A percentile compares a stretch with the other conserved stretches of the same genome.
phyloP scores from a whole-genome alignment of 441 rosid genomes.

The Isatis lusitanica region DNA sequence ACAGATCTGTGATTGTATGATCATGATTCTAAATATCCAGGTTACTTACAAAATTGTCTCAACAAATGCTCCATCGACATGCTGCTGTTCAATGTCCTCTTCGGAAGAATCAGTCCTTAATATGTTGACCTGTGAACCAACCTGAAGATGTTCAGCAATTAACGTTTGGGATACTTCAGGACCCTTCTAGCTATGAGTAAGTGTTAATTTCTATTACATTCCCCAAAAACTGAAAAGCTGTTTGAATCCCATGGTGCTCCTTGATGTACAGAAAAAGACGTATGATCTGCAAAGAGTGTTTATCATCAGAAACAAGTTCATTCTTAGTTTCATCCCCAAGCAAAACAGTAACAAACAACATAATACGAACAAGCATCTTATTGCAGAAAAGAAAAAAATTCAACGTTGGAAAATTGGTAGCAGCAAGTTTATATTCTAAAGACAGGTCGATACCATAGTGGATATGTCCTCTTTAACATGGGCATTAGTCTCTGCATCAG shows the following conservation, averaged over 20 bases:
- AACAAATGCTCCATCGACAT: slow-evolving; percentile 92
- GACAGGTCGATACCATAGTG: slow-evolving; percentile 68
- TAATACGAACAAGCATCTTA: slow-evolving; percentile 13
- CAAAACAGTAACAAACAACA: background rate
- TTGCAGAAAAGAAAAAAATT: background rate
- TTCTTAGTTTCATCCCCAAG: slow-evolving; percentile 21
- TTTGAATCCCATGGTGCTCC: slow-evolving; percentile 78
- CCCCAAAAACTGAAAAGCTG: slow-evolving; percentile 91
- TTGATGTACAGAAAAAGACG: slow-evolving; percentile 80
- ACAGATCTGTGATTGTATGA: slow-evolving; percentile 4
- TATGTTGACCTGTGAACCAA: slow-evolving; percentile 66
- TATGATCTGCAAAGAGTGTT: slow-evolving; percentile 71
- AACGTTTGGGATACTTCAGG: slow-evolving; percentile 19
- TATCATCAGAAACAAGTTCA: slow-evolving; percentile 9
- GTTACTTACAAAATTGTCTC: slow-evolving; percentile 81
- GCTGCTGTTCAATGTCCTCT: slow-evolving; percentile 77
- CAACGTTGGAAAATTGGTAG: slow-evolving; percentile 5
- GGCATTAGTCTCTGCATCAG: slow-evolving; percentile 42
- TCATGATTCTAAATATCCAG: slow-evolving; percentile 22
- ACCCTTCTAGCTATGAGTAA: slow-evolving; percentile 10
- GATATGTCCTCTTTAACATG: slow-evolving; percentile 77
- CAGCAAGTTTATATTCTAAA: slow-evolving; percentile 13
- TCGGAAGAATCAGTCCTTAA: slow-evolving; percentile 55
- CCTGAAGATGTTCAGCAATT: slow-evolving; percentile 11
- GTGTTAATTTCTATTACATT: slow-evolving; percentile 57